Base-by-base conservation (phyloP, 495 filamentous ascomycete genomes). In the Cetradonia linearis region DNA sequence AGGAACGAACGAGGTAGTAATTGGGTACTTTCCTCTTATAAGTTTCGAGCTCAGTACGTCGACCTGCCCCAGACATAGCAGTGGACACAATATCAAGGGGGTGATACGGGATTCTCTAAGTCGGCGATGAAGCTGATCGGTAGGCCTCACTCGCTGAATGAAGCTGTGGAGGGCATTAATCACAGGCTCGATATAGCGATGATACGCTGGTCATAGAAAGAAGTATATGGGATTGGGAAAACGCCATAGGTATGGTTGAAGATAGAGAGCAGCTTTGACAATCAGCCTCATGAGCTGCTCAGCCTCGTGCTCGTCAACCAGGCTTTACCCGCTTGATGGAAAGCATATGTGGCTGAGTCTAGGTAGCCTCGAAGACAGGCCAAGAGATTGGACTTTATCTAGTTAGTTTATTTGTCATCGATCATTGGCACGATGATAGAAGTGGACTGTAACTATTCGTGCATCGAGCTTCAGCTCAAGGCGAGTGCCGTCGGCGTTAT, bases 1-100 rank as follows among this genome's bases (percentile, higher is more conserved):
- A 54, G 7, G 50, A 54, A n/a, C 50, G 13, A 54, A 36, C 50
- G n/a, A 54, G 50, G 30, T 54, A 54, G 31, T 54, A 54, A 54
- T 54, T 54, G 9, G 50, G 50, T 1, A 54, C 31, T 8, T 54
- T 54, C 20, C 50, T 54, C 7, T 54, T 23, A 25, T 54, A 54
- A 23, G 9, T 54, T 9, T 18, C 50, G 23, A 54, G 50, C n/a
- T 28, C 50, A 18, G 28, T 54, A 14, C 4, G 10, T 54, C 33
- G 50, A 54, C 13, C 18, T 2, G 30, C n/a, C 9, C 18, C 50
- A 34, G 50, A 36, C 50, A 54, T 54, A 34, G 30, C 20, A 54
- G 9, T 9, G 20, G 34, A 30, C 33, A 54, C 30, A 54, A 54
- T 33, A 34, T 20, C 16, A 34, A 34, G 9, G 16, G 28, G 7